Evolutionary conservation across 352 stramenopile species (phyloP), one percentile per base, ranked within the genome.

Genomic region (Phytopythium mirpurense): DNA sequence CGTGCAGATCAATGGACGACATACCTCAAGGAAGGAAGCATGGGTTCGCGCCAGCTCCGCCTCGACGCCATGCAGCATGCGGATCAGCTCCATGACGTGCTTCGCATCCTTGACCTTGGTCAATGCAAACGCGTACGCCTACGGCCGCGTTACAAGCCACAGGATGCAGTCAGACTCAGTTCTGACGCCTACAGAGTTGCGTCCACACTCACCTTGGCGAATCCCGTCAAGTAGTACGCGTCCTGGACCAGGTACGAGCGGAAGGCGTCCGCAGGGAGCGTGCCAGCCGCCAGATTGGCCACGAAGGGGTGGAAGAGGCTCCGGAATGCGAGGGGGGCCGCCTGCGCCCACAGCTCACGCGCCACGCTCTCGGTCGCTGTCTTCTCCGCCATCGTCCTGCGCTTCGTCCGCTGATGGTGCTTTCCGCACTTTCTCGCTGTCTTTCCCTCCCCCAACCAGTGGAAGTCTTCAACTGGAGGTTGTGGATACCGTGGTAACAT

Each of bases 261-360:
- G 54, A 85, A 85, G 56, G 66, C 54, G 2, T 49, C 36, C 16
- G 29, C 38, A 0, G 61, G 53, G 41, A 85, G 65, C 48, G 56
- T 58, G 16, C 74, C 74, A 0, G 56, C 56, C 5, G 59, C 71
- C 43, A 85, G 55, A 8, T 55, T 57, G 19, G 68, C 50, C 44
- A 81, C 65, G 42, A 85, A 85, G 32, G 74, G 71, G 59, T 85
- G 74, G 71, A 73, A 85, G 35, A 85, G 54, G 36, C 61, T 69
- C 58, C 67, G 55, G 42, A 61, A 67, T 19, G 65, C 63, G 24
- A 62, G 60, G 23, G 43, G 45, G 37, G 65, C 44, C 18, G 68
- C 61, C 51, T 69, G 57, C 29, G 47, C 16, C 73, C 73, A 84
- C 35, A 84, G 64, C 16, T 27, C 21, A 14, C n/a, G 14, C 32